Evolutionary conservation across 495 filamentous ascomycete species (phyloP).

Genomic region (Penicillium lividum): DNA sequence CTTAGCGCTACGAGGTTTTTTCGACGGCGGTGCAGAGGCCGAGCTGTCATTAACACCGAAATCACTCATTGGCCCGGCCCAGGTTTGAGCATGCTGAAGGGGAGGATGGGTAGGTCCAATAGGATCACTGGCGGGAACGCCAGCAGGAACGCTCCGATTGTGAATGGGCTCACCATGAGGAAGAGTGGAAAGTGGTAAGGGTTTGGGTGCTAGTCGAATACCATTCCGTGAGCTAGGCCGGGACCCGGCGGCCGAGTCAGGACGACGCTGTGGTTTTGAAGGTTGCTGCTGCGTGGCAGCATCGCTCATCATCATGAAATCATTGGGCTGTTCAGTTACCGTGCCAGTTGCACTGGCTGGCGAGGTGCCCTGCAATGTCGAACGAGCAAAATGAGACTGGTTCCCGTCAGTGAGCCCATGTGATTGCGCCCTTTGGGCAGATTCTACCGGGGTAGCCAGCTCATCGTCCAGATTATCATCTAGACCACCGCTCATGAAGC

Average conservation of each 20-base stretch:
- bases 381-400: conserved; percentile 44
- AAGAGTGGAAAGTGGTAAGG: conserved; percentile 39
- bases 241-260: conserved; percentile 32
- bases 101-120: conserved; percentile 40
- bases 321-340: conserved; percentile 24
- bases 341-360: conserved; percentile 26
- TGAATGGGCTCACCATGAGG: conserved; percentile 39
- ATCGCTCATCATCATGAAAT: conserved; percentile 23
- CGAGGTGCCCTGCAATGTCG: conserved; percentile 36
- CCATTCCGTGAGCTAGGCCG: conserved; percentile 43
- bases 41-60: conserved; percentile 28
- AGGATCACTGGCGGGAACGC: conserved; percentile 59
- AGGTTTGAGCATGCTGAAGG: conserved; percentile 49
- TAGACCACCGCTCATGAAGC: conserved; percentile 75
- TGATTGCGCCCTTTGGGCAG: conserved; percentile 29
- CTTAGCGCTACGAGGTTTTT: conserved; percentile 36
- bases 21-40: not conserved
- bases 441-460: conserved; percentile 40
- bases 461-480: conserved; percentile 61
- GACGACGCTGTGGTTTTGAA: conserved; percentile 12
- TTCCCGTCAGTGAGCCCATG: conserved; percentile 44
- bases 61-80: conserved; percentile 47
- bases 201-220: conserved; percentile 38
- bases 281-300: conserved; percentile 20
- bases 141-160: conserved; percentile 27